Base-by-base conservation (phyloP, 179 eudicot species). In the Nepenthes alata region DNA sequence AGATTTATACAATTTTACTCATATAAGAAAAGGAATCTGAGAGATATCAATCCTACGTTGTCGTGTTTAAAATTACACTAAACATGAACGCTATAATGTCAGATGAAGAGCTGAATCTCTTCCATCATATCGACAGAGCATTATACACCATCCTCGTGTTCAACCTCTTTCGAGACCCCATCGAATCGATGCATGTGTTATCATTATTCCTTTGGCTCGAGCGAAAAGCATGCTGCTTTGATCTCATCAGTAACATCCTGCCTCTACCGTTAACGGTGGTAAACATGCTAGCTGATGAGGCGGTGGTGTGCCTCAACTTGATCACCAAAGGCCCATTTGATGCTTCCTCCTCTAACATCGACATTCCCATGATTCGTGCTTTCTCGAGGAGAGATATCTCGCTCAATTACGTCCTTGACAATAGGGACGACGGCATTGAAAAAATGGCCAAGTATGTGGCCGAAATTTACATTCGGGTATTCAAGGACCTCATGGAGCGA, bases 181-280 rank as follows among this genome's bases (percentile, higher is more conserved):
- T 45, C 0, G 78, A 77, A 37, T 70, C 74, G 14, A 69, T 81
- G 25, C 62, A 58, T 14, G 49, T 75, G 13, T 55, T 81, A 61
- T 80, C 75, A 39, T 61, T 81, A 2, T 81, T 81, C 82, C 64
- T 81, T 6, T 77, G 76, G 76, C 55, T 81, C 37, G 85, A 78
- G 59, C 61, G 62, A 25, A 11, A 10, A 1, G 67, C 8, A 4
- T 7, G 78, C 35, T 76, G 57, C 54, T 14, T 6, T 5, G 52
- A 52, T 9, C 35, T 70, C 37, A 16, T 71, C 3, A 48, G 7
- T 6, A 65, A 53, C 37, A 59, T 76, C 38, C 4, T 70, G 47
- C 12, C 69, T 0, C 57, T 68, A 2, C 70, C 78, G 1, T 35
- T 10, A 2, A n/a, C 57, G 6, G 11, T 76, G 6, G 49, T 80